phyloP scores from a whole-genome alignment of 1,284 basidiomycete species.

The Caloboletus inedulis region DNA sequence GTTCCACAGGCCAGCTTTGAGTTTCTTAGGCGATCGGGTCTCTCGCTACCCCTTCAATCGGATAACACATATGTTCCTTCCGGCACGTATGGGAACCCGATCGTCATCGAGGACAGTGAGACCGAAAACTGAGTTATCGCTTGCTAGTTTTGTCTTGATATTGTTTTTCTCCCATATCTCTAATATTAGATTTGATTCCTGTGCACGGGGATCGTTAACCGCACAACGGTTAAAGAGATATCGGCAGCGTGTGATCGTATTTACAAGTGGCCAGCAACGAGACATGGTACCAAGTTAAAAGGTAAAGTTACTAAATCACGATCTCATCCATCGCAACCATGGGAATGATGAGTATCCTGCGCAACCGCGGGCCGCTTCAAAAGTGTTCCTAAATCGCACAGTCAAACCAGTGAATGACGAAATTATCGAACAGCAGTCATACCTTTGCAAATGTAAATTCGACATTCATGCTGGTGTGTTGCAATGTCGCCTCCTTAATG shows the following conservation, averaged over 20 bases:
- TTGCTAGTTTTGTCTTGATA: background rate
- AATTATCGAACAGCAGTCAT: constrained; percentile 1
- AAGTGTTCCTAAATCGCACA: constrained; percentile 54
- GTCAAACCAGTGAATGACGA: constrained; percentile 2
- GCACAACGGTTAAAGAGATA: background rate
- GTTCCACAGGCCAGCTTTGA: constrained; percentile 1
- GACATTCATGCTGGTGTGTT: constrained; percentile 52
- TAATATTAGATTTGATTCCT: background rate
- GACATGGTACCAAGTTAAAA: background rate
- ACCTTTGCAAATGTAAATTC: constrained; percentile 82
- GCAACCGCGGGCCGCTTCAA: constrained; percentile 32
- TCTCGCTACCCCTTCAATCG: constrained; percentile 1
- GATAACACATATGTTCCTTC: background rate
- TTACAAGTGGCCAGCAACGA: background rate
- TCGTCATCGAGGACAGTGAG: constrained; percentile 25
- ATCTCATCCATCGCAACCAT: background rate
- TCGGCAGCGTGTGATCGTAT: background rate
- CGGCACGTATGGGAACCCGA: constrained; percentile 23
- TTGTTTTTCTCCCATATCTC: background rate
- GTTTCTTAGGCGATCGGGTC: constrained; percentile 2
- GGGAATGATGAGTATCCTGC: background rate
- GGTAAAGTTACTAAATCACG: background rate
- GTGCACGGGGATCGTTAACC: background rate
- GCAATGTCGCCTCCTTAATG: constrained; percentile 66
- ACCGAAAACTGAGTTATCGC: constrained; percentile 6